Evolutionary conservation across 2,329 filamentous ascomycete species (phyloP), one percentile per base, ranked within the genome.

Genomic region (Penicillium sp.): DNA sequence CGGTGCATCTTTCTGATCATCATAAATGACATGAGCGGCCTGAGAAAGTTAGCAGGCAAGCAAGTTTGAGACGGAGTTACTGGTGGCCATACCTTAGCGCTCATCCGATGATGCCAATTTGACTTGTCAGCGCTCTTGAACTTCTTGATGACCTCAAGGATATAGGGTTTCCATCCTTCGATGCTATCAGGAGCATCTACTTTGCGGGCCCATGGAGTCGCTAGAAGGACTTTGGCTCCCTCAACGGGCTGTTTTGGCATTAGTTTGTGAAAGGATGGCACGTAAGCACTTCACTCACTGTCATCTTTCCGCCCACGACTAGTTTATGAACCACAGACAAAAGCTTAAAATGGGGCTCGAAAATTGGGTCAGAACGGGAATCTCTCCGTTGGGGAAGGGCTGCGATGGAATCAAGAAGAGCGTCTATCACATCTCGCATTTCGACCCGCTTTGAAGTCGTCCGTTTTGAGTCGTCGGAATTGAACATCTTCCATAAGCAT

Each of bases 71-170:
- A 16, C 3, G 34, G 38, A 18, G 29, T 29, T 12, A 33, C 15
- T n/a, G 33, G 16, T n/a, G 31, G 39, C 24, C 64, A 79, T 64
- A 89, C 86, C 23, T 91, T 85, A 65, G 87, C 86, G 48, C 90
- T 89, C 74, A 96, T 91, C 18, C 92, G 87, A 69, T 96, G 92
- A 66, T 96, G 92, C 92, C 92, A 96, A 64, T 94, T 93, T 0
- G 89, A 88, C 76, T 95, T 95, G 72, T 96, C 92, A 55, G 90
- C 90, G 33, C 74, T 74, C 49, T 82, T 80, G 48, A 87, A 70
- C 29, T 76, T 77, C 61, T 81, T 82, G 45, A 86, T 70, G 0
- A 85, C 70, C 7, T 72, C 84, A 13, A 86, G 70, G 41, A 87
- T 82, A 61, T 89, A 89, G 1, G 75, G 64, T 44, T 84, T 81